Evolutionary conservation across 2,329 filamentous ascomycete species (phyloP).

Genomic region (Colletotrichum tanaceti): DNA sequence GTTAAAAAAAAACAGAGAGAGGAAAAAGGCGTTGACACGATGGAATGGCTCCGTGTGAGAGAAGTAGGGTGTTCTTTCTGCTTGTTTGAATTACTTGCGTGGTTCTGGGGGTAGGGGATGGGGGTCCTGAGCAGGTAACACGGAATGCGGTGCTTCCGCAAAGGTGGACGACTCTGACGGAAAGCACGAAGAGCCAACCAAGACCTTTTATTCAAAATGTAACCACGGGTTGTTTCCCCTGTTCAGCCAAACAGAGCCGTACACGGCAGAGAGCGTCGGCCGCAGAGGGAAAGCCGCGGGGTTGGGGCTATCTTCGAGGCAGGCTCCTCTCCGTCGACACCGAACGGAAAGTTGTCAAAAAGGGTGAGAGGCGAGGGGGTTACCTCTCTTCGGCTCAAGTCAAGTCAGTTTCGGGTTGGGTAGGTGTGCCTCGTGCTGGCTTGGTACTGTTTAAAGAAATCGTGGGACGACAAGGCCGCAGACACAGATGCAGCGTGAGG

Average conservation of each 20-base stretch:
- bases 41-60: not conserved
- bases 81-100: not conserved
- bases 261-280: not conserved
- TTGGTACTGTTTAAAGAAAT: slow-evolving; percentile 1
- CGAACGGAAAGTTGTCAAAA: not conserved
- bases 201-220: not conserved
- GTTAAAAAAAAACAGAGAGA: no score
- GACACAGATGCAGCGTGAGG: slow-evolving; percentile 6
- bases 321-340: not conserved
- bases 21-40: no score
- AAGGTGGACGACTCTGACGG: not conserved
- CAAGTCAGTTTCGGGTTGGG: not conserved
- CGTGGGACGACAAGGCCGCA: slow-evolving; percentile 4
- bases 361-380: not conserved
- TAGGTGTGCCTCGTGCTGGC: not conserved
- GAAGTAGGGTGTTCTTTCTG: not conserved
- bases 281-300: not conserved
- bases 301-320: not conserved
- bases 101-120: not conserved
- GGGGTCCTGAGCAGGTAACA: not conserved
- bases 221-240: not conserved
- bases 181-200: not conserved
- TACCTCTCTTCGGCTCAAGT: not conserved
- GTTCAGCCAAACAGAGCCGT: not conserved
- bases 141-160: not conserved